These are phyloP conservation scores for Salix purpurea DNA, from an alignment of 345 rosid species.

Conservation along the genomic window DNA sequence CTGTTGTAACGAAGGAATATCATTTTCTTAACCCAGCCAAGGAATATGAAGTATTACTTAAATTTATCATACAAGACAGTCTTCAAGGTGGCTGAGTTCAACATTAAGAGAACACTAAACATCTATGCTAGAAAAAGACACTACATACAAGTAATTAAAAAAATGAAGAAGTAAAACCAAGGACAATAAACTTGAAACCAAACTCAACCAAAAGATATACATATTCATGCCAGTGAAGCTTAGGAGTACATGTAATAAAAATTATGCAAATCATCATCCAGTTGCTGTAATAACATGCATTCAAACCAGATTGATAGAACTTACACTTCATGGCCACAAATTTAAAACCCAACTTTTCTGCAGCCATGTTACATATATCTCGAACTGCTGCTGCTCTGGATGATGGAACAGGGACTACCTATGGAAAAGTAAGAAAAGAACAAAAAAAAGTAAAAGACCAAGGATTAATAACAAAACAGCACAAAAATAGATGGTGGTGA, in stretches of 20 bases:
- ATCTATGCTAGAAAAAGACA: neutral
- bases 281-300: neutral
- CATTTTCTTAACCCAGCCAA: neutral
- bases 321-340: conserved; percentile 55
- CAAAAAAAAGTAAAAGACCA: neutral
- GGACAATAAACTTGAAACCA: neutral
- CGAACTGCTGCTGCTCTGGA: conserved; percentile 56
- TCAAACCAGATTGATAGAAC: conserved; percentile 17
- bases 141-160: neutral
- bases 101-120: too few relatives aligned
- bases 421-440: conserved; percentile 1
- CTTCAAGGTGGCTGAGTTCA: neutral
- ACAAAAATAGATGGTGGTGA: neutral
- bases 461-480: neutral
- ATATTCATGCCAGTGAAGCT: neutral
- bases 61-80: neutral
- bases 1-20: neutral
- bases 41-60: conserved; percentile 5
- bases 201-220: neutral
- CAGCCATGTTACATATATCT: conserved; percentile 70
- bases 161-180: neutral
- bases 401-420: conserved; percentile 83
- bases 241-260: neutral
- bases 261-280: conserved; percentile 1
- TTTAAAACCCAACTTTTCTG: conserved; percentile 80